Evolutionary conservation across 306 rosid genomes (phyloP), one percentile per base, ranked within the genome.

Genomic region (Comarum palustre): DNA sequence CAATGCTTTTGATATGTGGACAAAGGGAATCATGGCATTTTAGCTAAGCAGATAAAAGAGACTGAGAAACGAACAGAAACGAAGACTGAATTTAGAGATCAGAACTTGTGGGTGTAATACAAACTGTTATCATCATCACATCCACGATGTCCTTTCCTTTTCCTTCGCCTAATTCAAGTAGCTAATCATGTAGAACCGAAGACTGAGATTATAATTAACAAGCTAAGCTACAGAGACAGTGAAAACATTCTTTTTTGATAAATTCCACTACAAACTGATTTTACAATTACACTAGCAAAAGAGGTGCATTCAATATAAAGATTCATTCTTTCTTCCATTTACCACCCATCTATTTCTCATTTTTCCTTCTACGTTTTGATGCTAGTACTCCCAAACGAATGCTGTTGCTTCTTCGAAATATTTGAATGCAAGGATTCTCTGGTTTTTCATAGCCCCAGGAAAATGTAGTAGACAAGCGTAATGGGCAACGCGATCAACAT

Each of bases 401-500:
- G 75, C 51, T 73, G 76, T 59, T 57, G 76, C 66, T 57, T 69
- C 75, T 74, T 5, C 41, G 69, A 36, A 64, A 45, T 39, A 45
- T 32, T 17, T 72, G 68, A 58, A 58, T 12, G 29, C 57, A 43
- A 20, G 5, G 48, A 43, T 10, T 41, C 71, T 67, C 86, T 77
- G 68, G 41, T 66, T 32, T 54, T 58, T 90, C 86, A 92, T 77
- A 93, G 52, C 74, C 98, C 98, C 87, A 93, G 51, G 73, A 93
- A 87, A 70, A 93, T 89, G 90, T 93, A 93, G 86, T 93, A 93
- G 36, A 90, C 86, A 3, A 93, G 88, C 6, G 98, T 93, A 51
- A 90, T 93, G 72, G 98, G 96, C 87, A 93, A 83, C 31, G 98
- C 98, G 71, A 93, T 39, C 73, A 93, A 71, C 96, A 93, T 93